A percentile compares a stretch with the other conserved stretches of the same genome.
Evolutionary conservation across 805 yeast species (phyloP).

Genomic region (Suhomyces xylopsoci): DNA sequence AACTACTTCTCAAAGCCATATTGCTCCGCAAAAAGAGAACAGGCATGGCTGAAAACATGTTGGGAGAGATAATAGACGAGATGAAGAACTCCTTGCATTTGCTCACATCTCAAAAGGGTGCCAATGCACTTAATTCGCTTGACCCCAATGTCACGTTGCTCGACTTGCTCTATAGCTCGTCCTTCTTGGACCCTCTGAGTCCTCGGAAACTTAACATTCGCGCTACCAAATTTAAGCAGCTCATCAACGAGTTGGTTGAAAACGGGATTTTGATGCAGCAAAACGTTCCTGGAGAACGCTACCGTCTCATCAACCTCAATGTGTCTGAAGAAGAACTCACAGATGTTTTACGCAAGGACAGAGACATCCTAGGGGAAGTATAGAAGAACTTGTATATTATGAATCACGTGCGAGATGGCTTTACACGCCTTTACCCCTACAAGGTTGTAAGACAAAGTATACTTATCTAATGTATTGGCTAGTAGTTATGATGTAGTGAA

Average conservation of each 20-base stretch:
- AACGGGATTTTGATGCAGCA: slow-evolving; percentile 75
- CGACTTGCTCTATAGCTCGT: slow-evolving; percentile 26
- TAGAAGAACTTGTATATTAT: background rate
- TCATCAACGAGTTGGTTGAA: slow-evolving; percentile 69
- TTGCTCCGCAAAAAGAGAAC: slow-evolving; percentile 61
- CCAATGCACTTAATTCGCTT: slow-evolving; percentile 14
- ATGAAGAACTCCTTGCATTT: slow-evolving; percentile 50
- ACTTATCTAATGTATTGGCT: background rate
- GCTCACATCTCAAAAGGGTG: slow-evolving; percentile 28
- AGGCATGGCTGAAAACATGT: slow-evolving; percentile 64
- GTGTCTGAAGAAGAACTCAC: slow-evolving; percentile 69
- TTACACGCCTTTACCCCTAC: background rate
- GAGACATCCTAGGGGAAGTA: slow-evolving; percentile 2
- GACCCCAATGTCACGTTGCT: slow-evolving; percentile 24
- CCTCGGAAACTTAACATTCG: slow-evolving; percentile 33
- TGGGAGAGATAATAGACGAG: slow-evolving; percentile 82
- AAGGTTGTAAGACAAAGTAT: background rate
- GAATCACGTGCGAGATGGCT: background rate
- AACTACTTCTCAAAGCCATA: slow-evolving; percentile 68
- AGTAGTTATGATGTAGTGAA: background rate
- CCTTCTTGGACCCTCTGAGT: background rate
- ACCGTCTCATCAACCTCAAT: slow-evolving; percentile 59
- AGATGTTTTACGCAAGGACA: slow-evolving; percentile 45
- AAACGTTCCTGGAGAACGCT: slow-evolving; percentile 63
- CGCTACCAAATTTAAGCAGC: slow-evolving; percentile 55